Conservation (phyloP, 2,329 filamentous ascomycete genomes). For the Stagonosporopsis rhizophila region DNA sequence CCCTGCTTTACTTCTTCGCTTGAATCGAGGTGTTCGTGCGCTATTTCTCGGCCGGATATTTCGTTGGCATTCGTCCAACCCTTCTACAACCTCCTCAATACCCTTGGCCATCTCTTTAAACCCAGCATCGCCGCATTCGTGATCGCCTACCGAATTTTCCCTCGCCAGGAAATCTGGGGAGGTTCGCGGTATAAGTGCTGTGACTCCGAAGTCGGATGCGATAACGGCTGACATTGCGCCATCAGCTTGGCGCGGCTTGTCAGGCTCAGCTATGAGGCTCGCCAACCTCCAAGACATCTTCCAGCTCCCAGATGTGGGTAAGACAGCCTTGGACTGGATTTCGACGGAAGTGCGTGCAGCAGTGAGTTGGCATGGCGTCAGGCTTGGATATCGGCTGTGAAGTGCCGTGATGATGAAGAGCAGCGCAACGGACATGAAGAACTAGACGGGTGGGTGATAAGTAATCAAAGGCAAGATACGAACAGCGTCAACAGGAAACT, state of each 20-base stretch:
- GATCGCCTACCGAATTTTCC: background rate
- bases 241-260: constrained; percentile 22
- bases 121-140: background rate
- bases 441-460: background rate
- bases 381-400: background rate
- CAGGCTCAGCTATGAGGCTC: constrained; percentile 13
- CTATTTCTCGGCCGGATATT: background rate
- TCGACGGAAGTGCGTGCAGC: background rate
- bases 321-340: constrained; percentile 6
- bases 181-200: constrained; percentile 12
- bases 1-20: background rate
- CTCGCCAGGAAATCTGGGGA: background rate
- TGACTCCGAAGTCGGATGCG: constrained; percentile 17
- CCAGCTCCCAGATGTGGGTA: constrained; percentile 1
- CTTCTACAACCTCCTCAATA: background rate
- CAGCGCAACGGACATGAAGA: background rate
- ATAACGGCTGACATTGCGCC: constrained; percentile 16
- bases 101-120: no score
- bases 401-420: background rate
- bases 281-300: constrained; percentile 7
- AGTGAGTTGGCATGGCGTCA: background rate
- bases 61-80: background rate
- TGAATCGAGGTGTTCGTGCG: background rate
- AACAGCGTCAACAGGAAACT: background rate
- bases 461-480: background rate